Base-by-base conservation (phyloP, 2,329 filamentous ascomycete genomes). In the Dryadomyces quercivorus region DNA sequence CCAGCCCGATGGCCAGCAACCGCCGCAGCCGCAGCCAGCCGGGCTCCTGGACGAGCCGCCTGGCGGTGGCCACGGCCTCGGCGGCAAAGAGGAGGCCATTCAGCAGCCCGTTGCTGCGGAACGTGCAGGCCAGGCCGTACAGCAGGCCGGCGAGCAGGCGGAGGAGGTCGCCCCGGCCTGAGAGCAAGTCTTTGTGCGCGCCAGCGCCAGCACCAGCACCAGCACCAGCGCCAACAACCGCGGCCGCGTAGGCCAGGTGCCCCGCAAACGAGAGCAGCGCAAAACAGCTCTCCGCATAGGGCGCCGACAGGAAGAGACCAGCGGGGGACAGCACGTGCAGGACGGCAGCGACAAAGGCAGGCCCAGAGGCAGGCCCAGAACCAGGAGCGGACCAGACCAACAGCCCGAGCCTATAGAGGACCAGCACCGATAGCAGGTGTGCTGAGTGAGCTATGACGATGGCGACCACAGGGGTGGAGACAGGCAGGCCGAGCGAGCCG, bases 261-360 rank as follows among this genome's bases (percentile, higher is more conserved):
- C 89, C 93, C 0, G 75, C 61, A 62, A 96, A 88, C 44, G 86
- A 86, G 38, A 95, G 72, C 21, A 87, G 73, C 0, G 92, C 83
- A 67, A 90, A 96, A 0, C 84, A 67, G 59, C 86, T 82, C 70
- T 98, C 93, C 10, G 82, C 78, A 67, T 93, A 95, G 0, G 92
- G 89, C 0, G 91, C 85, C 0, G 86, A 91, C 18, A 98, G 78
- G 65, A 98, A 97, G 2, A 96, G 70, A 0, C 92, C 92, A 0
- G 87, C 93, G 0, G 93, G 92, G 0, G 88, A 93, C 50, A 97
- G 64, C 54, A 95, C 77, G 66, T 97, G 89, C 50, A 97, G 72
- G 16, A 78, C 71, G 3, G 88, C 81, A 9, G 88, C 77, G 21
- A 86, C 65, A 58, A 92, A 82, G 2, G 88, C 78, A n/a, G n/a